These are phyloP conservation scores for Penicillium nordicum DNA, from an alignment of 2,329 filamentous ascomycete species.

Conservation along the genomic window DNA sequence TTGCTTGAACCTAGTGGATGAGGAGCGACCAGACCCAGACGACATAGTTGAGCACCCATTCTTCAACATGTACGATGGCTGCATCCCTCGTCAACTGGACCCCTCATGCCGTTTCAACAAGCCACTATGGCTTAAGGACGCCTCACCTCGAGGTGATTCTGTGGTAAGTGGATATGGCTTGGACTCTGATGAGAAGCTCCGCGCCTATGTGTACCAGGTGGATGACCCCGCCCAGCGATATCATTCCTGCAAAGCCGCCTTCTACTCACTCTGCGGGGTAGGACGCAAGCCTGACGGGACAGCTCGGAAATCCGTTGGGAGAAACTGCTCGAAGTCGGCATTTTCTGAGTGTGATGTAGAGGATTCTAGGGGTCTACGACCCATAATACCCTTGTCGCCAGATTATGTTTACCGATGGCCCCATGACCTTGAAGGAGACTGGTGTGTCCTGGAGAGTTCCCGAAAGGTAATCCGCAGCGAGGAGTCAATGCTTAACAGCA, in stretches of 20 bases:
- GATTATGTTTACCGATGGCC: slow-evolving; percentile 48
- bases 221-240: slow-evolving; percentile 39
- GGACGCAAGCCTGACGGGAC: slow-evolving; percentile 43
- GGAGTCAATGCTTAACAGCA: slow-evolving; percentile 27
- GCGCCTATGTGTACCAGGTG: slow-evolving; percentile 35
- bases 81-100: slow-evolving; percentile 45
- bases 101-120: slow-evolving; percentile 37
- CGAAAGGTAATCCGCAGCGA: slow-evolving; percentile 21
- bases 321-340: slow-evolving; percentile 45
- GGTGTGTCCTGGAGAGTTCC: slow-evolving; percentile 32
- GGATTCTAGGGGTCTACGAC: slow-evolving; percentile 45
- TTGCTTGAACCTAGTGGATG: slow-evolving; percentile 48
- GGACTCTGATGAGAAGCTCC: slow-evolving; percentile 40
- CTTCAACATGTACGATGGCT: slow-evolving; percentile 50
- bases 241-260: slow-evolving; percentile 39
- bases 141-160: slow-evolving; percentile 47
- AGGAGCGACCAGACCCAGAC: slow-evolving; percentile 49
- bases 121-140: slow-evolving; percentile 44
- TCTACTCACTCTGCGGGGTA: slow-evolving; percentile 47
- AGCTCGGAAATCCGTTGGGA: slow-evolving; percentile 43
- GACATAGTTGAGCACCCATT: slow-evolving; percentile 50
- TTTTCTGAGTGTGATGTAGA: slow-evolving; percentile 47
- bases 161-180: slow-evolving; percentile 45
- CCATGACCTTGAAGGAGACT: slow-evolving; percentile 40
- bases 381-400: slow-evolving; percentile 44